Evolutionary conservation across 1,139 yeast genomes (phyloP).

Genomic region (Candida labiduridarum): DNA sequence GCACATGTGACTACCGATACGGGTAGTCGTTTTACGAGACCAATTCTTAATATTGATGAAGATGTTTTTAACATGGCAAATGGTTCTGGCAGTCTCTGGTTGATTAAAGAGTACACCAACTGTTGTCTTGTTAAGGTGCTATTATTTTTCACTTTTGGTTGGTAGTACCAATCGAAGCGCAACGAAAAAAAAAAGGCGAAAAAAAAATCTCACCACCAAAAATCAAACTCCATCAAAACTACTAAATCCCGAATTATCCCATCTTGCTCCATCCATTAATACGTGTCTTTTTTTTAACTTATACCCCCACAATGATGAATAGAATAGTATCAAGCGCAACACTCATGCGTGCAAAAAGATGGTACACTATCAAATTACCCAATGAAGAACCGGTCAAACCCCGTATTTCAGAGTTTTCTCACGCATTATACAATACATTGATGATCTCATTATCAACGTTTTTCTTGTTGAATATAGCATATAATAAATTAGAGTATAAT

Average conservation of each 20-base stretch:
- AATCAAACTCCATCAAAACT: too few relatives aligned
- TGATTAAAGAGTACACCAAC: too few relatives aligned
- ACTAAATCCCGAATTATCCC: neutral
- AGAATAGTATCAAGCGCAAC: neutral
- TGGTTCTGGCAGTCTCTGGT: too few relatives aligned
- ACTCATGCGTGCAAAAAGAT: neutral
- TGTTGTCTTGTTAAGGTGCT: too few relatives aligned
- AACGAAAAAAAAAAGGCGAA: too few relatives aligned
- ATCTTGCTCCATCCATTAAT: neutral
- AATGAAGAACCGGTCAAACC: conserved; percentile 27
- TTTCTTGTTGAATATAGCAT: conserved; percentile 37
- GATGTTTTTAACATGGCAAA: neutral
- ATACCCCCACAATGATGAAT: neutral
- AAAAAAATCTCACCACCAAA: too few relatives aligned
- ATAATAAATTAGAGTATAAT: conserved; percentile 35
- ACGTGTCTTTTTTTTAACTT: neutral
- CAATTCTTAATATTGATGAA: conserved; percentile 1
- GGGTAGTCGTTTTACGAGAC: conserved; percentile 1
- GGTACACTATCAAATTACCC: conserved; percentile 10
- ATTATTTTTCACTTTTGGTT: too few relatives aligned
- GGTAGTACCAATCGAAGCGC: too few relatives aligned
- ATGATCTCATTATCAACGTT: conserved; percentile 45
- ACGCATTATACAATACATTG: conserved; percentile 43
- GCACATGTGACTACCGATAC: neutral
- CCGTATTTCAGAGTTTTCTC: conserved; percentile 37